Conservation (phyloP, 306 rosid species). For the Boehmeria nivea region DNA sequence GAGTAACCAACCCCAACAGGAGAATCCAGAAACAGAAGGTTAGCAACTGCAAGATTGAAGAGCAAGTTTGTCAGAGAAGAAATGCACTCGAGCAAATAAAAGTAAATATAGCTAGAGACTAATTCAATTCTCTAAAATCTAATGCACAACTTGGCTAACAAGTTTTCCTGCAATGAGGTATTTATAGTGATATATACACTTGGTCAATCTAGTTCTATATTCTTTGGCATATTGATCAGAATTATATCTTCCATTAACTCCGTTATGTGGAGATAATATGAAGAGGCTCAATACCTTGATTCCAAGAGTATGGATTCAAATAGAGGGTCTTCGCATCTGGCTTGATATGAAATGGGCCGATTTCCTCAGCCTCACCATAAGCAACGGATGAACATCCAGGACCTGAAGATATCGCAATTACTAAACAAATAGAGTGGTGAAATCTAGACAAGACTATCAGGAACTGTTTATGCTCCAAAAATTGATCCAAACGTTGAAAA, state of each 20-base stretch:
- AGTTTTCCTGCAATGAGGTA: no score
- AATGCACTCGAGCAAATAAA: not conserved
- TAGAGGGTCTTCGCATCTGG: constrained; percentile 59
- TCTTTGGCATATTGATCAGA: no score
- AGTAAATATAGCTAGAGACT: not conserved
- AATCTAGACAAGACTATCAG: no score
- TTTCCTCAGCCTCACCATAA: constrained; percentile 79
- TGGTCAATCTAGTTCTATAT: no score
- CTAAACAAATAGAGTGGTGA: not conserved
- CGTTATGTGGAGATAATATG: no score
- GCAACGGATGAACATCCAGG: constrained; percentile 97
- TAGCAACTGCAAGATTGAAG: constrained; percentile 59
- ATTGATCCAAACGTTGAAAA: not conserved
- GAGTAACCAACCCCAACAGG: constrained; percentile 97
- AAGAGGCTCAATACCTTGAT: constrained; percentile 42
- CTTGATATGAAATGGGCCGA: constrained; percentile 77
- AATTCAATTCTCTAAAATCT: not conserved
- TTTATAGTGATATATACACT: no score
- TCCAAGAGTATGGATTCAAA: constrained; percentile 83
- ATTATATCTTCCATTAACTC: no score
- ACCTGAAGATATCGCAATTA: constrained; percentile 31
- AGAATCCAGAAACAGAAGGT: constrained; percentile 69
- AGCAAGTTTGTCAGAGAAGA: constrained; percentile 12
- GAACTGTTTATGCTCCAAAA: not conserved
- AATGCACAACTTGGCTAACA: no score